Evolutionary conservation across 495 filamentous ascomycete genomes (phyloP).

Genomic region (Tuber aestivum): DNA sequence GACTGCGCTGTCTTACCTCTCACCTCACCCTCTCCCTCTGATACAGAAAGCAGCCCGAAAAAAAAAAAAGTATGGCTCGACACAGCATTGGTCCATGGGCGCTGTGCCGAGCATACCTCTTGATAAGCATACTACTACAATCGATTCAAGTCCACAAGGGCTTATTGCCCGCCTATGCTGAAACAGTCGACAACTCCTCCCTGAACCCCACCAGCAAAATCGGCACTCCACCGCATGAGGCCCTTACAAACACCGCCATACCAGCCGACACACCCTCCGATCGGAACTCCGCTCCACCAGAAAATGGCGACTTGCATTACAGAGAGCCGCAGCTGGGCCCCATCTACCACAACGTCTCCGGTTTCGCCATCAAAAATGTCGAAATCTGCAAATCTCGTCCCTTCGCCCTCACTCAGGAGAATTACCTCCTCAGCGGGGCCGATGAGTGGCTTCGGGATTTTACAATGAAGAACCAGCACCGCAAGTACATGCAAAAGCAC

Average conservation of each 20-base stretch:
- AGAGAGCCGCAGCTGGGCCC: background rate
- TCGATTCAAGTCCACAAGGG: background rate
- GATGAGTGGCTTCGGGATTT: constrained; percentile 33
- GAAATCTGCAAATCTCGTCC: constrained; percentile 40
- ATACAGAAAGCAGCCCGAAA: background rate
- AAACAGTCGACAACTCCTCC: background rate
- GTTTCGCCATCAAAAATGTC: constrained; percentile 27
- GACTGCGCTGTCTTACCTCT: background rate
- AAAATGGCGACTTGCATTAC: background rate
- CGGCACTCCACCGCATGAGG: background rate
- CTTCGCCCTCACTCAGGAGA: constrained; percentile 33
- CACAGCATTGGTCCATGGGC: background rate
- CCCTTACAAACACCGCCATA: background rate
- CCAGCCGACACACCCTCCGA: background rate
- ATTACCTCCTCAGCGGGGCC: constrained; percentile 30
- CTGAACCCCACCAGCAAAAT: background rate
- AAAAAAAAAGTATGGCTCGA: background rate
- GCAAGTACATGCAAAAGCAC: constrained; percentile 29
- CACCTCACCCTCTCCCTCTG: background rate
- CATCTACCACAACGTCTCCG: constrained; percentile 22
- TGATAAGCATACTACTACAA: background rate
- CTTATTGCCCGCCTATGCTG: background rate
- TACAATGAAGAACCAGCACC: constrained; percentile 22
- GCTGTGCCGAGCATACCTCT: background rate
- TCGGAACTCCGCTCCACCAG: background rate